Base-by-base conservation (phyloP, 2,329 filamentous ascomycete genomes). In the Phyllosticta paracitricarpa region DNA sequence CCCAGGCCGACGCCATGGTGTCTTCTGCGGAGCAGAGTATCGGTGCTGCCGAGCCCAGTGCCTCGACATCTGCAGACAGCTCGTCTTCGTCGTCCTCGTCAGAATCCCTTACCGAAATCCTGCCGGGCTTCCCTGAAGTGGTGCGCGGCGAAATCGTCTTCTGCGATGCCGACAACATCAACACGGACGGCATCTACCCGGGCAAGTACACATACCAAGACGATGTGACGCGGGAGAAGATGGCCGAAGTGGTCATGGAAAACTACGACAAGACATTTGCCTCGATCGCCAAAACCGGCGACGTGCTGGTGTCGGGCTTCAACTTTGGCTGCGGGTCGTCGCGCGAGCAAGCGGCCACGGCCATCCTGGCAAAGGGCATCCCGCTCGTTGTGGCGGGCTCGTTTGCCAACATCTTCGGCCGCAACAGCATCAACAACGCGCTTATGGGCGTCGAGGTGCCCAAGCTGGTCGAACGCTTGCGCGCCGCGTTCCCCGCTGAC, bases 151-250 rank as follows among this genome's bases (percentile, higher is more conserved):
- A 97, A 73, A 95, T 97, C 62, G 80, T 96, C 55, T 96, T 94
- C 75, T 89, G 84, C 70, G 89, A 96, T 68, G 84, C 83, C 0
- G 88, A 91, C 72, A 95, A 96, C 75, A 84, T 97, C 72, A 89
- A 94, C 76, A 97, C 93, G 0, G 93, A 97, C 70, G 87, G 83
- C 59, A 96, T 97, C 72, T 97, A 97, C 73, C 89, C 91, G 0
- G 91, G 89, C 4, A 91, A 92, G 71, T 91, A 90, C 73, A 97
- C 92, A 0, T 97, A 97, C 75, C 90, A 95, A 71, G 92, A 97
- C 70, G 82, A 89, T 68, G 81, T 97, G 0, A 77, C 88, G 0
- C 78, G 76, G 0, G 87, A 90, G 64, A 84, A 84, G 61, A 97
- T 97, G 93, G 90, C 91, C 0, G 79, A 89, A 66, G 91, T 92